Base-by-base conservation (phyloP, 2,329 filamentous ascomycete genomes). In the Trichoderma sp. region DNA sequence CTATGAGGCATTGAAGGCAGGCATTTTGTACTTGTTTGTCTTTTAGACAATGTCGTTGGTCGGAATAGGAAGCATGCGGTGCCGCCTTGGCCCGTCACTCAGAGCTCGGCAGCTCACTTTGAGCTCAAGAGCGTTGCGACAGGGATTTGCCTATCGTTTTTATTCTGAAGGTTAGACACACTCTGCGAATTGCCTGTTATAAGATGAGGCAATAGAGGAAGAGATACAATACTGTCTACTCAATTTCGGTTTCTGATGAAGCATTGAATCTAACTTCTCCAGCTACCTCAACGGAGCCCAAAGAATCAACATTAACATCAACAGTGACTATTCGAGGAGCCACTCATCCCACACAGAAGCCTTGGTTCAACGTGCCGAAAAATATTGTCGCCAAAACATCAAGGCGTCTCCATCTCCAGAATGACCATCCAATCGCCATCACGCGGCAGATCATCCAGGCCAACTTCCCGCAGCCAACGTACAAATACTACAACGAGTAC, bases 361-460 rank as follows among this genome's bases (percentile, higher is more conserved):
- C 87, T 67, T 98, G 94, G 92, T 96, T 92, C 82, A 99, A 99
- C 82, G 87, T 93, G 15, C 91, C 95, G 4, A 77, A 87, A 30
- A 92, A 91, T 70, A 95, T 99, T 74, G 84, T 94, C 62, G 85
- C 90, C 26, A 90, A 93, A 71, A 88, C 97, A 62, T 87, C 90
- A 61, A 92, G 94, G 73, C 90, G 89, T 70, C 86, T 99, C n/a
- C 96, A 99, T 82, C 87, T 97, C n/a, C 90, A 96, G 79, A 89
- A 91, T 73, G 91, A 97, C 81, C 96, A 99, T 79, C 96, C 96
- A 28, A 87, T 99, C 43, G 90, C 89, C 76, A 97, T 98, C 77
- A 98, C 96, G 12, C 91, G 96, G 51, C 90, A 94, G 77, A 91
- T 99, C 74, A 97, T 99, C 79, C 93, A 98, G 84, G 94, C 93